A percentile compares a stretch with the other conserved stretches of the same genome.
Conservation (phyloP, 352 stramenopile genomes). For the Globisporangium perplexum region DNA sequence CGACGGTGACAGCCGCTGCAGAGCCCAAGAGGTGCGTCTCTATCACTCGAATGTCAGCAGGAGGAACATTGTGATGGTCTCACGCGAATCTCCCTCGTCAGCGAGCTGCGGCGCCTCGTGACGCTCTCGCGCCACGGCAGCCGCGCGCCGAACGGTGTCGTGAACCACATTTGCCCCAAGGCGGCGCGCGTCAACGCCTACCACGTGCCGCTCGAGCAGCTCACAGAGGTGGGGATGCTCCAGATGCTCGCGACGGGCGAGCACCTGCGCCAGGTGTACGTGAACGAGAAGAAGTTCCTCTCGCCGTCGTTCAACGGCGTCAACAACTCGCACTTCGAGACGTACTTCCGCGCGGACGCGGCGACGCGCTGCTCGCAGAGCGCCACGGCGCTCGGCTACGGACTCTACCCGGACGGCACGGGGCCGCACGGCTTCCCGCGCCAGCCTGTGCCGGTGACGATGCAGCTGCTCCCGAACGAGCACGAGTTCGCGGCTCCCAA, state of each 20-base stretch:
- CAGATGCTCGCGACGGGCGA: conserved; percentile 55
- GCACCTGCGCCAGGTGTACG: conserved; percentile 66
- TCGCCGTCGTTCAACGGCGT: conserved; percentile 65
- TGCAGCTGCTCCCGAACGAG: conserved; percentile 73
- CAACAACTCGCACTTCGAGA: conserved; percentile 50
- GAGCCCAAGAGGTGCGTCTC: conserved; percentile 4
- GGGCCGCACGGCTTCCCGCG: conserved; percentile 44
- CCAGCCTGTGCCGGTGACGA: conserved; percentile 69
- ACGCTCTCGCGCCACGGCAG: conserved; percentile 68
- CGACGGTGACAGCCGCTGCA: background rate
- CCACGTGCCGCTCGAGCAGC: conserved; percentile 58
- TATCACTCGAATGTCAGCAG: background rate
- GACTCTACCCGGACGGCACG: conserved; percentile 63
- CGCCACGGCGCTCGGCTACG: conserved; percentile 55
- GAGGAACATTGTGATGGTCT: conserved; percentile 58
- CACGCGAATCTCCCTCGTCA: conserved; percentile 68
- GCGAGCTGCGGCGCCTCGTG: conserved; percentile 60
- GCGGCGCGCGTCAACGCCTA: conserved; percentile 47
- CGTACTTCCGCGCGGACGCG: conserved; percentile 68
- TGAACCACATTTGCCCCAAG: conserved; percentile 62
- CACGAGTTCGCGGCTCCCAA: conserved; percentile 80
- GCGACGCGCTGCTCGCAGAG: conserved; percentile 67
- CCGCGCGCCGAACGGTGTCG: conserved; percentile 54
- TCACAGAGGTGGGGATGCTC: conserved; percentile 67
- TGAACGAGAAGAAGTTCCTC: conserved; percentile 54